Evolutionary conservation across 129 eudicot genomes (phyloP).

Genomic region (Daucus carota): DNA sequence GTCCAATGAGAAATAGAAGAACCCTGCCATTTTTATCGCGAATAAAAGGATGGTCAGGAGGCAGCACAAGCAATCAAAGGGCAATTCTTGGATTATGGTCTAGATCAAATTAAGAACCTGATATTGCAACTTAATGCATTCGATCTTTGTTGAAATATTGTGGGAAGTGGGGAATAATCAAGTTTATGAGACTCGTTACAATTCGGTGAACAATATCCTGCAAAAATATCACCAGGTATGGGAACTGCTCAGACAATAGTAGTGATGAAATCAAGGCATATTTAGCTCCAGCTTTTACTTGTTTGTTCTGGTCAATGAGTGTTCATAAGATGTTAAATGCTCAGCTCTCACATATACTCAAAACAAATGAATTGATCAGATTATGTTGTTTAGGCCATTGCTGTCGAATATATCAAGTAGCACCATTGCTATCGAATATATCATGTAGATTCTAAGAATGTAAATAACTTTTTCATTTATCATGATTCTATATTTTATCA

Average conservation of each 20-base stretch:
- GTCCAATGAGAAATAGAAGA: constrained; percentile 52
- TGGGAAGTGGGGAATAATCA: neutral
- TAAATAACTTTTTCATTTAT: neutral
- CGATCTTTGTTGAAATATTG: neutral
- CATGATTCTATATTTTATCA: too few species aligned
- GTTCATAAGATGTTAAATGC: neutral
- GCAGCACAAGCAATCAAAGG: constrained; percentile 67
- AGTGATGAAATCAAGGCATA: too few species aligned
- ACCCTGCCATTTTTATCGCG: constrained; percentile 45
- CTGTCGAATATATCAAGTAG: too few species aligned
- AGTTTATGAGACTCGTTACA: neutral
- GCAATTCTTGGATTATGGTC: constrained; percentile 40
- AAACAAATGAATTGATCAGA: neutral
- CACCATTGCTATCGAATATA: too few species aligned
- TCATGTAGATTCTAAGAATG: neutral
- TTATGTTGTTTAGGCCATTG: neutral
- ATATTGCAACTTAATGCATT: constrained; percentile 1
- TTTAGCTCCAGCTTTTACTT: neutral
- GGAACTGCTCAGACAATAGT: neutral
- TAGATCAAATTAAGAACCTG: constrained; percentile 44
- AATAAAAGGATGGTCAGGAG: constrained; percentile 55
- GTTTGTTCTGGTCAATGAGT: neutral
- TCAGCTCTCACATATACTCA: neutral
- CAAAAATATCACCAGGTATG: neutral
- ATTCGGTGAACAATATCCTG: neutral